These are phyloP conservation scores for Arabidopsis hybrid DNA, from an alignment of 441 rosid genomes.

Conservation along the genomic window DNA sequence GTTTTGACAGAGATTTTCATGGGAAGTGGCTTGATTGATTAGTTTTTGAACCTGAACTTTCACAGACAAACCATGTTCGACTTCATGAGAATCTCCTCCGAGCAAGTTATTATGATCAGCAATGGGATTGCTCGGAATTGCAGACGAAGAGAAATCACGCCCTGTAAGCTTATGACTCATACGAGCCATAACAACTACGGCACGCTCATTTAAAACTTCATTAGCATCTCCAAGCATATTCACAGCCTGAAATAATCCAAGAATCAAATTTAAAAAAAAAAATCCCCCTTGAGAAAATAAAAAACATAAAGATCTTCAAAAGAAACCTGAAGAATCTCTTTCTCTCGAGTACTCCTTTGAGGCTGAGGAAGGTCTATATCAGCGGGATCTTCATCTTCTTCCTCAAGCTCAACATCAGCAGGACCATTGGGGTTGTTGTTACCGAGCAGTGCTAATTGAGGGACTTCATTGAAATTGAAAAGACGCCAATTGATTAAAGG, in stretches of 20 bases:
- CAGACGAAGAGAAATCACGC: conserved; percentile 79
- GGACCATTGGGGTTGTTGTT: conserved; percentile 64
- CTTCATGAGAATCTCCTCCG: conserved; percentile 86
- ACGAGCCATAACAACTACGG: conserved; percentile 95
- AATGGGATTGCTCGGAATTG: conserved; percentile 57
- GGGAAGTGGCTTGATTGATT: conserved; percentile 86
- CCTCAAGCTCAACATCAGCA: conserved; percentile 58
- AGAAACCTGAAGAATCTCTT: conserved; percentile 93
- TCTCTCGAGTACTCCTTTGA: conserved; percentile 94
- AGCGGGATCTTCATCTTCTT: conserved; percentile 69
- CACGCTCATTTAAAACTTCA: conserved; percentile 94
- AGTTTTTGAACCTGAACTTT: conserved; percentile 97
- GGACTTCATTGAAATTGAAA: conserved; percentile 96
- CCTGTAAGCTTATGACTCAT: conserved; percentile 98
- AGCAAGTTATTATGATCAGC: conserved; percentile 74
- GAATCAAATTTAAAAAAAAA: not conserved
- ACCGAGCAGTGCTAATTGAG: conserved; percentile 81
- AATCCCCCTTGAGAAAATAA: not conserved
- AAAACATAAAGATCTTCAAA: conserved; percentile 10
- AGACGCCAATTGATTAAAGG: conserved; percentile 99
- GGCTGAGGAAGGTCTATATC: conserved; percentile 86
- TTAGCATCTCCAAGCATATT: conserved; percentile 98
- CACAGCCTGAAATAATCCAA: conserved; percentile 72
- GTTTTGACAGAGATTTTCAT: conserved; percentile 96
- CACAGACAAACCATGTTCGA: conserved; percentile 90